Evolutionary conservation across 805 yeast genomes (phyloP), one percentile per base, ranked within the genome.

Genomic region (Isabelozyma rhagii): DNA sequence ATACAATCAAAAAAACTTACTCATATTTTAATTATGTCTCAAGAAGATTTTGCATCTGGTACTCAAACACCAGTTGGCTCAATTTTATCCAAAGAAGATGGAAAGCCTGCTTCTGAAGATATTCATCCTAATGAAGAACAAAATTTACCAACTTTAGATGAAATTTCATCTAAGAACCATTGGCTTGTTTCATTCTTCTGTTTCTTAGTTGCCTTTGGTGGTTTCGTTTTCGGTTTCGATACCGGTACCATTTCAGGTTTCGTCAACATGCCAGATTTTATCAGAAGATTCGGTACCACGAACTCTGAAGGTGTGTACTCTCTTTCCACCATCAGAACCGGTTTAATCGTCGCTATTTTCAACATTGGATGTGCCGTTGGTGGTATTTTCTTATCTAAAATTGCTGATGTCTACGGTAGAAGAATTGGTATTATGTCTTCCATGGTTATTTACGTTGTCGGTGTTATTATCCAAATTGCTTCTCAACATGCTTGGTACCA

Each of bases 191-290:
- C 69, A 67, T 34, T 66, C 18, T 67, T 69, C 54, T 83, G 89
- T 66, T 56, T 74, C 10, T 60, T 80, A 46, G 81, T 85, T 51
- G 87, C 89, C 29, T 85, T 85, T 54, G 90, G 89, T 72, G 91
- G 91, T 43, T 85, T 81, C 62, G 83, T 85, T 39, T 85, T 84
- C 61, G 90, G 90, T 53, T 85, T 84, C 78, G 90, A 85, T 73
- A 85, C 89, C 48, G 90, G 89, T 72, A 84, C 90, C 55, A 81
- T 85, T 65, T 83, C 87, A 41, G 89, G 89, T 56, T 81, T 85
- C 60, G 80, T 83, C 48, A 81, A 80, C 63, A 80, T 84, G 83
- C 56, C 71, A 9, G 81, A 82, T 54, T 84, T 79, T 65, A 60
- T 65, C 45, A 48, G 52, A 28, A 71, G 84, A 59, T 83, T 84